phyloP scores from a whole-genome alignment of 2,329 filamentous ascomycete genomes.

The Aspergillus pseudoviridinutans region DNA sequence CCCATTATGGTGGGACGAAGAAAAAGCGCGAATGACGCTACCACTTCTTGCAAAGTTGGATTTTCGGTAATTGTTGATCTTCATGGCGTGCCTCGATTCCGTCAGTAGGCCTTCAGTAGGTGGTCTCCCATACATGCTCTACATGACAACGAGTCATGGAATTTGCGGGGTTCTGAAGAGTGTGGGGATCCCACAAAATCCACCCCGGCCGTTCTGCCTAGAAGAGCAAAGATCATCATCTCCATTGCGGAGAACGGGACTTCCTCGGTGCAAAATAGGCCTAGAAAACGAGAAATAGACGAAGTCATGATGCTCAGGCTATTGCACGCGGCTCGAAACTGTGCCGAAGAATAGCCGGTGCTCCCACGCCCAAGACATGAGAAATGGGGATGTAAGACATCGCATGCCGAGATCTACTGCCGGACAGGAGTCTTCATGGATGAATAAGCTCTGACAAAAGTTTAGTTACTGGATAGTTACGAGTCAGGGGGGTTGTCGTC shows the following conservation, averaged over 20 bases:
- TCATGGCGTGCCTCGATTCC: not conserved
- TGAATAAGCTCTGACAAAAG: not conserved
- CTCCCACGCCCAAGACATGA: not conserved
- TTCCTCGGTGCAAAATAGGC: not conserved
- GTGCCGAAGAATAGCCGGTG: not conserved
- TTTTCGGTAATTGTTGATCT: not conserved
- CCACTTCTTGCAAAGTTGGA: not conserved
- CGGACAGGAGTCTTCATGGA: not conserved
- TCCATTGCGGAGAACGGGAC: not conserved
- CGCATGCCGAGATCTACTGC: not conserved
- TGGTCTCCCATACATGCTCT: too few relatives aligned
- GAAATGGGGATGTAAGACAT: not conserved
- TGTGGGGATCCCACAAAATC: not conserved
- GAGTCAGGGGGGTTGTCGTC: not conserved
- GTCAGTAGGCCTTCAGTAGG: not conserved
- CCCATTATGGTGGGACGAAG: too few relatives aligned
- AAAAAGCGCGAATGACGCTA: not conserved
- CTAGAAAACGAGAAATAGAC: not conserved
- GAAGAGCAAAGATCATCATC: not conserved
- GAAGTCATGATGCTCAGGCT: not conserved
- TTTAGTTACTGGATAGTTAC: not conserved
- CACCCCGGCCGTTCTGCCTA: not conserved
- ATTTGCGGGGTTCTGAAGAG: not conserved
- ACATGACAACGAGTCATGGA: not conserved
- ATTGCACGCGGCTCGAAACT: not conserved